Evolutionary conservation across 768 basidiomycete genomes (phyloP).

Genomic region (Crucibulum laeve): DNA sequence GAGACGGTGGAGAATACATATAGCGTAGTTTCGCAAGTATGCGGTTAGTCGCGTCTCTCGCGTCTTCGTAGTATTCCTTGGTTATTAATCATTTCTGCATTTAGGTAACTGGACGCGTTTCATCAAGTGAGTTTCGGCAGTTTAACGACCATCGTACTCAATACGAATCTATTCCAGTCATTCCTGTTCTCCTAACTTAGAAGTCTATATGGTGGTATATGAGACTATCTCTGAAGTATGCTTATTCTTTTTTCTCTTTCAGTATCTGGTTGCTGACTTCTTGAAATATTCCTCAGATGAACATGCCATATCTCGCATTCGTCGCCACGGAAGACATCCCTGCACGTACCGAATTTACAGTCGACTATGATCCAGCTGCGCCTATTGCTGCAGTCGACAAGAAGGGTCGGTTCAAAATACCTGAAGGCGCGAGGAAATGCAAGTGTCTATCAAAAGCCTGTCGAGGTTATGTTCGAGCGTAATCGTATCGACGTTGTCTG

Average conservation of each 20-base stretch:
- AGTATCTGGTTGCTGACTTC: background rate
- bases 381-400: slow-evolving; percentile 5
- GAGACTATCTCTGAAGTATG: slow-evolving; percentile 56
- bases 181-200: slow-evolving; percentile 59
- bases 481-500: background rate
- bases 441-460: slow-evolving; percentile 7
- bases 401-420: slow-evolving; percentile 7
- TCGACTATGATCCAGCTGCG: slow-evolving; percentile 58
- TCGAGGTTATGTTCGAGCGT: slow-evolving; percentile 4
- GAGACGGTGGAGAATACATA: slow-evolving; percentile 30
- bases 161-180: slow-evolving; percentile 39
- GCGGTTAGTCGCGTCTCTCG: slow-evolving; percentile 33
- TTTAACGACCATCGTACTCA: background rate
- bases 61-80: background rate
- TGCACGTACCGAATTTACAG: slow-evolving; percentile 51
- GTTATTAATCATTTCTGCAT: slow-evolving; percentile 2
- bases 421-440: slow-evolving; percentile 7
- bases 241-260: slow-evolving; percentile 2
- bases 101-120: slow-evolving; percentile 77
- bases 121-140: slow-evolving; percentile 47
- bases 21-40: slow-evolving; percentile 50
- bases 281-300: slow-evolving; percentile 31
- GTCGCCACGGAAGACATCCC: slow-evolving; percentile 45
- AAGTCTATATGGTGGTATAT: slow-evolving; percentile 55
- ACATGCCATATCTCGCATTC: slow-evolving; percentile 61